Percentiles rank a stretch among this genome's conserved stretches.
These are phyloP conservation scores for Magnolia officinalis DNA, from an alignment of 164 flowering plant species.

Conservation along the genomic window DNA sequence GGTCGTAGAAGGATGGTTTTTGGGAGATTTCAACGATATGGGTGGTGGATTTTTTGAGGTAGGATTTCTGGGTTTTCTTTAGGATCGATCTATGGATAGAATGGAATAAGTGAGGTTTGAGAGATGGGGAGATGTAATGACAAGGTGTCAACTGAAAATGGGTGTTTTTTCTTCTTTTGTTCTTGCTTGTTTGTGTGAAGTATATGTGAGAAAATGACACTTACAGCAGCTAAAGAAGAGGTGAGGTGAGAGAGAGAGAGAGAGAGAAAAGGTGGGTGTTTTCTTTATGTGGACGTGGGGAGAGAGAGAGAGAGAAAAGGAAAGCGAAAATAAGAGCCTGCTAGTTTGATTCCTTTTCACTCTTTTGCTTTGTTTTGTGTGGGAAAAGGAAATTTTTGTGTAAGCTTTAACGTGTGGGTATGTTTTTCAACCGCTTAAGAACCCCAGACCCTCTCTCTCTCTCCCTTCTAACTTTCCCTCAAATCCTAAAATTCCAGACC, in stretches of 20 bases:
- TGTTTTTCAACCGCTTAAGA: slow-evolving; percentile 35
- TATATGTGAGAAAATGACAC: slow-evolving; percentile 93
- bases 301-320: slow-evolving; percentile 4
- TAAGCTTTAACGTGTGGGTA: slow-evolving; percentile 36
- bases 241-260: slow-evolving; percentile 19
- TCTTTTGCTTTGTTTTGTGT: slow-evolving; percentile 24
- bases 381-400: slow-evolving; percentile 23
- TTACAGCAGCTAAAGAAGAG: slow-evolving; percentile 32
- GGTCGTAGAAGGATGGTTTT: neutral
- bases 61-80: slow-evolving; percentile 9
- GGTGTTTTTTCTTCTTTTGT: slow-evolving; percentile 23
- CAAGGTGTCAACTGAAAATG: neutral
- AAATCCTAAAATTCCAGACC: slow-evolving; percentile 21
- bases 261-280: slow-evolving; percentile 9
- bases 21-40: neutral
- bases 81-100: slow-evolving; percentile 10
- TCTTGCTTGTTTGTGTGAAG: slow-evolving; percentile 72
- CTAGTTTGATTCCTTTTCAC: slow-evolving; percentile 34
- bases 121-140: slow-evolving; percentile 7
- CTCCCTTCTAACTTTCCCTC: slow-evolving; percentile 13
- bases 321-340: slow-evolving; percentile 12
- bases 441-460: slow-evolving; percentile 11
- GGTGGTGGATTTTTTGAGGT: slow-evolving; percentile 9
- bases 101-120: slow-evolving; percentile 2
- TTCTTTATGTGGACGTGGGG: slow-evolving; percentile 5